These are phyloP conservation scores for Chaetomiaceae sp. DNA, from an alignment of 2,329 filamentous ascomycete genomes.

Conservation along the genomic window DNA sequence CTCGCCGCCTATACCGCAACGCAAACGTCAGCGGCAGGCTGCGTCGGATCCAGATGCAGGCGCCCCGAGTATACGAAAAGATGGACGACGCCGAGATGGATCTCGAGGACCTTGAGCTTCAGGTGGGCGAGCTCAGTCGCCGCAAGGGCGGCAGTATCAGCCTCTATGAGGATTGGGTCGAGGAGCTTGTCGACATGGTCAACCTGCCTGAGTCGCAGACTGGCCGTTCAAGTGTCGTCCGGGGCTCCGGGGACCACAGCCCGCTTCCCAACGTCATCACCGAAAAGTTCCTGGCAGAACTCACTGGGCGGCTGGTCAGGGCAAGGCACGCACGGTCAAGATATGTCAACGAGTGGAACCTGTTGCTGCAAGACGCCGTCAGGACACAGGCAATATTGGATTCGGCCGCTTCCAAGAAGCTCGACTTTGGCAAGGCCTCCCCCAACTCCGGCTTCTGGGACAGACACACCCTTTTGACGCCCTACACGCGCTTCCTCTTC, in stretches of 20 bases:
- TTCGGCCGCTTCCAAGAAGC: conserved; percentile 70
- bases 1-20: conserved; percentile 72
- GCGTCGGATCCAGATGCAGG: conserved; percentile 69
- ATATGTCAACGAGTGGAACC: conserved; percentile 82
- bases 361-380: conserved; percentile 67
- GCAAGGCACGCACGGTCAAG: conserved; percentile 78
- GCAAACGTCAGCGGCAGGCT: conserved; percentile 71
- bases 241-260: conserved; percentile 39
- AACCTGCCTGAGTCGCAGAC: conserved; percentile 60
- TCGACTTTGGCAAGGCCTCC: conserved; percentile 65
- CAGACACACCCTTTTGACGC: conserved; percentile 61
- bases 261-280: conserved; percentile 76
- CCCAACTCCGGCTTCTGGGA: conserved; percentile 51
- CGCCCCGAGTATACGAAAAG: conserved; percentile 78
- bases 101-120: conserved; percentile 74
- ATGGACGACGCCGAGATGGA: conserved; percentile 78
- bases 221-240: conserved; percentile 31
- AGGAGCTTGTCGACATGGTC: conserved; percentile 78
- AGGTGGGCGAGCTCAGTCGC: conserved; percentile 72
- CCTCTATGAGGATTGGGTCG: conserved; percentile 89
- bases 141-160: conserved; percentile 73
- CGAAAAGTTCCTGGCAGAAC: conserved; percentile 83
- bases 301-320: conserved; percentile 76
- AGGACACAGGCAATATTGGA: conserved; percentile 79
- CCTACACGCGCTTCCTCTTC: conserved; percentile 74